Conservation (phyloP, 2,329 filamentous ascomycete species). For the Fusarium gaditjirri region DNA sequence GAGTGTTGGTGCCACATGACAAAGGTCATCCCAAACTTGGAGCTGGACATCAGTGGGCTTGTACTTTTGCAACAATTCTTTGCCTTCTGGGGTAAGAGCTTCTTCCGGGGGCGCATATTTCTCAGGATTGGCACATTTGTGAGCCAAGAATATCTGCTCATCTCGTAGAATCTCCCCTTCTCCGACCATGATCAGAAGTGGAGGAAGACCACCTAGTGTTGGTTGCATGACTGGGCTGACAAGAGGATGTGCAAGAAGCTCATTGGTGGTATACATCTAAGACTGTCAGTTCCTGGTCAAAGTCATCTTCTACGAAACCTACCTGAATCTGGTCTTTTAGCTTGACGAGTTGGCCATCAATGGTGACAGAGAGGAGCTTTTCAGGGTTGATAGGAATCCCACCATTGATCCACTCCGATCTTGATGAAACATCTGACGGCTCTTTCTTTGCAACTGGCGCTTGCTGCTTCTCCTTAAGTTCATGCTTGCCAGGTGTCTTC, state of each 20-base stretch:
- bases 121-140: conserved; percentile 88
- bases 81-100: conserved; percentile 71
- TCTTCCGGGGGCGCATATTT: conserved; percentile 77
- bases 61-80: conserved; percentile 70
- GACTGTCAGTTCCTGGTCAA: conserved; percentile 36
- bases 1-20: conserved; percentile 91
- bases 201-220: conserved; percentile 88
- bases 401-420: conserved; percentile 44
- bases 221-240: conserved; percentile 91
- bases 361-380: conserved; percentile 68
- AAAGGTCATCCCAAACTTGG: conserved; percentile 95
- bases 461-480: conserved; percentile 50
- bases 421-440: conserved; percentile 31
- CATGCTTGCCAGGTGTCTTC: conserved; percentile 33
- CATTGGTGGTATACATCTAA: conserved; percentile 82
- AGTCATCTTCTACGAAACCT: conserved; percentile 21
- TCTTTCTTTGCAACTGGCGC: conserved; percentile 46
- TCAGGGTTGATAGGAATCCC: conserved; percentile 44
- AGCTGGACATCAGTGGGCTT: conserved; percentile 90
- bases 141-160: conserved; percentile 93
- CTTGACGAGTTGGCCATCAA: conserved; percentile 76
- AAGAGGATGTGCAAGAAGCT: conserved; percentile 84
- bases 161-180: conserved; percentile 91
- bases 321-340: conserved; percentile 95
- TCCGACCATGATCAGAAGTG: conserved; percentile 85